Base-by-base conservation (phyloP, 306 rosid species). In the Potentilla sterilis region DNA sequence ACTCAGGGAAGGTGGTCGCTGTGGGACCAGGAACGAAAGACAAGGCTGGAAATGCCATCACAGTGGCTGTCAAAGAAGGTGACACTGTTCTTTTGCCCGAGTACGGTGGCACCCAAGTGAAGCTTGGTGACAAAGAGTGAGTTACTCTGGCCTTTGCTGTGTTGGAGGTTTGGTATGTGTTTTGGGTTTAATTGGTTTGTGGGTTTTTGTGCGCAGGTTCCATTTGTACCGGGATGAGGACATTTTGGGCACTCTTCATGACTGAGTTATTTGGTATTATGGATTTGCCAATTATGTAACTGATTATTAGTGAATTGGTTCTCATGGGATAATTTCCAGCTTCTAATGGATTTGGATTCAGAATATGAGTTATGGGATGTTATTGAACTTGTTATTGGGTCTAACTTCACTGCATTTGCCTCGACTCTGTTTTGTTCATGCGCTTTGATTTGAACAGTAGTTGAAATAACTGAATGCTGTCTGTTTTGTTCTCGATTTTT, bases 31-130 rank as follows among this genome's bases (percentile, higher is more conserved):
- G 98, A 67, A 37, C 89, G 7, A 87, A 87, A 18, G 96, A 91
- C 68, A 89, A 51, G 64, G 22, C 82, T 0, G 97, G 98, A 67
- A 87, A 91, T 78, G 52, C 85, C 82, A 79, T 91, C 75, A 94
- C 98, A 2, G 89, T 88, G 61, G 54, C 86, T 2, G 87, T 91
- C 34, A 94, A 88, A 42, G 94, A 91, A 76, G 98, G 97, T 0
- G 96, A 94, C 38, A 91, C 85, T 15, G 98, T 94, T 77, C 90
- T 94, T 58, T 87, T 94, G 82, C 98, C 98, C 2, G 98, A 94
- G 13, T 94, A 87, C 21, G 98, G 98, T 11, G 97, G 98, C 21
- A 82, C 94, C 48, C 88, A 89, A 67, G 85, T 93, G 47, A 93
- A 93, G 88, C 98, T 93, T 28, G 87, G 84, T 46, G 98, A 93